phyloP scores from a whole-genome alignment of 2,329 filamentous ascomycete genomes.

The Trichoderma cornu-damae region DNA sequence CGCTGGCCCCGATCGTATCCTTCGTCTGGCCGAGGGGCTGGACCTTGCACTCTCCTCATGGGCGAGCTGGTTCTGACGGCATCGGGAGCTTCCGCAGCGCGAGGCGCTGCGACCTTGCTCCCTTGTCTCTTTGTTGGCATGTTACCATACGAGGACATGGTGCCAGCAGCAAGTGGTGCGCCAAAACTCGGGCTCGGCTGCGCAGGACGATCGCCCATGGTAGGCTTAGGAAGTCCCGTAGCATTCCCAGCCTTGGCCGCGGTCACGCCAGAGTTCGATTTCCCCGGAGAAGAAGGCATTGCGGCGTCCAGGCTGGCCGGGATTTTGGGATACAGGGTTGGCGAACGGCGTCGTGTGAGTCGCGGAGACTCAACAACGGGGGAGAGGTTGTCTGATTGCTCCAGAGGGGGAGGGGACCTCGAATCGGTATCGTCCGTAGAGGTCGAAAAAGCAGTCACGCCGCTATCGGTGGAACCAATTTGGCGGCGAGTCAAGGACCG shows the following conservation, averaged over 20 bases:
- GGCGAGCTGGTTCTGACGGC: slow-evolving; percentile 29
- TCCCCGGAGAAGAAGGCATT: neutral
- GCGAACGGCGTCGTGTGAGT: slow-evolving; percentile 37
- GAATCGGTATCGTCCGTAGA: slow-evolving; percentile 26
- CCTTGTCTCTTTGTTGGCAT: neutral
- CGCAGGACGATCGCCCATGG: neutral
- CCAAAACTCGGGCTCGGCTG: slow-evolving; percentile 33
- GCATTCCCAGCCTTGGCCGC: neutral
- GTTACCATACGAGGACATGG: slow-evolving; percentile 14
- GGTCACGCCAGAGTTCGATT: neutral
- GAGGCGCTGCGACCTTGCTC: slow-evolving; percentile 5
- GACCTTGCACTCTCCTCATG: slow-evolving; percentile 36
- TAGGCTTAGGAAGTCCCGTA: neutral
- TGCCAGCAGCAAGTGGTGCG: slow-evolving; percentile 17
- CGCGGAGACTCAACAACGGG: slow-evolving; percentile 47
- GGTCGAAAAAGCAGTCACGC: slow-evolving; percentile 31
- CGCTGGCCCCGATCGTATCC: slow-evolving; percentile 10
- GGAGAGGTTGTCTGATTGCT: slow-evolving; percentile 36
- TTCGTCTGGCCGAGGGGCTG: slow-evolving; percentile 30
- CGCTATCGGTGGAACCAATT: slow-evolving; percentile 30
- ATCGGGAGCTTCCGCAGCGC: slow-evolving; percentile 18
- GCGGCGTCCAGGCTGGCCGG: slow-evolving; percentile 19
- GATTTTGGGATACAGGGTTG: slow-evolving; percentile 32
- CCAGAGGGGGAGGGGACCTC: slow-evolving; percentile 18
- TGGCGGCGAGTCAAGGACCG: slow-evolving; percentile 26